phyloP scores from a whole-genome alignment of 2,329 filamentous ascomycete genomes.

The Aspergillus fischeri region DNA sequence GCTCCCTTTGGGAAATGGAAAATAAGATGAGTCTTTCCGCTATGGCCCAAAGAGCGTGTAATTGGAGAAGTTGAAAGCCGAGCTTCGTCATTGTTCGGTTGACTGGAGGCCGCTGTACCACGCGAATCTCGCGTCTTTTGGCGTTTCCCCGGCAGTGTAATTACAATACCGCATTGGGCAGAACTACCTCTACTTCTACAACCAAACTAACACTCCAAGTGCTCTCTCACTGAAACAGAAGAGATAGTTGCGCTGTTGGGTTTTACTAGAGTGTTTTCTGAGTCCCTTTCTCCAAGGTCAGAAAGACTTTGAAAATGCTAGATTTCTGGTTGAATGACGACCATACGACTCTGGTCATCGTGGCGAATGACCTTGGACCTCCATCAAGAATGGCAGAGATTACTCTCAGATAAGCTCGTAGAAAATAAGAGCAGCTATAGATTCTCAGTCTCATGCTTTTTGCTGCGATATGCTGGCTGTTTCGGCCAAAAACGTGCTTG shows the following conservation, averaged over 20 bases:
- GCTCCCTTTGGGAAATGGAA: background rate
- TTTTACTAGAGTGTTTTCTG: background rate
- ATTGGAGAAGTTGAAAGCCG: background rate
- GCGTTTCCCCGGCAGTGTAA: conserved; percentile 14
- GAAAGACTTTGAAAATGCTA: background rate
- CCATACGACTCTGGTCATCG: background rate
- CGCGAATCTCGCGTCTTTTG: conserved; percentile 25
- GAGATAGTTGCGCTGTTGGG: background rate
- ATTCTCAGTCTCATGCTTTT: background rate
- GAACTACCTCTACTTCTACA: background rate
- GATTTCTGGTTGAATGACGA: background rate
- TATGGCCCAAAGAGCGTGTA: background rate
- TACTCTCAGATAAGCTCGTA: background rate
- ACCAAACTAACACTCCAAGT: background rate
- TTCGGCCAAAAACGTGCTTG: background rate
- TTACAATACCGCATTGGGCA: conserved; percentile 22
- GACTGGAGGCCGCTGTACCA: background rate
- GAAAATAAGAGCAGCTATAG: background rate
- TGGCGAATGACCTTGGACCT: background rate
- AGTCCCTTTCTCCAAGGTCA: background rate
- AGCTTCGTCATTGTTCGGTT: background rate
- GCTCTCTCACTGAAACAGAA: background rate
- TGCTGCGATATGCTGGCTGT: background rate
- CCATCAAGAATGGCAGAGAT: background rate
- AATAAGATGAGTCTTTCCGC: background rate